phyloP scores from a whole-genome alignment of 352 stramenopile genomes.

The Phytophthora megakarya region DNA sequence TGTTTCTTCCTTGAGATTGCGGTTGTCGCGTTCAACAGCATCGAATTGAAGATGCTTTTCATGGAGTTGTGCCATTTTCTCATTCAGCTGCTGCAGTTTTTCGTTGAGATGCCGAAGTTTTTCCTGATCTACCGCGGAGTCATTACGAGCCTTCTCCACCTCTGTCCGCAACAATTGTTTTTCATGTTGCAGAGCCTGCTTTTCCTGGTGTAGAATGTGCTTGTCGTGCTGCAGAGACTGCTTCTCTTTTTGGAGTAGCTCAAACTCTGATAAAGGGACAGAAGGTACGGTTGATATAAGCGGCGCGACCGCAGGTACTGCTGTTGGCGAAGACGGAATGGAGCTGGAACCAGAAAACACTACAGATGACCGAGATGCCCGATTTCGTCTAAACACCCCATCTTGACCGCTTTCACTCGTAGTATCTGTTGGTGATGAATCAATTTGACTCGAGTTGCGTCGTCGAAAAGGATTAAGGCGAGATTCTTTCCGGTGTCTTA shows the following conservation, averaged over 20 bases:
- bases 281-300: neutral
- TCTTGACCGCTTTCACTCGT: constrained; percentile 19
- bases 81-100: constrained; percentile 38
- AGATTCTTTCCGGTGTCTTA: constrained; percentile 26
- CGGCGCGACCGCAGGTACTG: constrained; percentile 6
- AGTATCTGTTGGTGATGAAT: neutral
- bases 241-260: constrained; percentile 47
- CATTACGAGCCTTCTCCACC: constrained; percentile 25
- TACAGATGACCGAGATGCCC: constrained; percentile 15
- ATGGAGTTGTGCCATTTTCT: constrained; percentile 32
- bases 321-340: constrained; percentile 12
- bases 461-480: constrained; percentile 15
- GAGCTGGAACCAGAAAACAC: constrained; percentile 7
- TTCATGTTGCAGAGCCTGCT: constrained; percentile 47
- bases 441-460: constrained; percentile 20
- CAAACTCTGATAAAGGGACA: constrained; percentile 37
- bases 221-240: constrained; percentile 39
- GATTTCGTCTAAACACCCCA: constrained; percentile 6
- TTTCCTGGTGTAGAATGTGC: constrained; percentile 39
- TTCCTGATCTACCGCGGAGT: constrained; percentile 31
- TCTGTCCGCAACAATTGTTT: constrained; percentile 22
- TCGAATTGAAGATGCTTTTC: constrained; percentile 53
- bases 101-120: constrained; percentile 46
- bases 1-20: constrained; percentile 59
- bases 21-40: constrained; percentile 57